Base-by-base conservation (phyloP, 768 basidiomycete species). In the Obba rivulosa region DNA sequence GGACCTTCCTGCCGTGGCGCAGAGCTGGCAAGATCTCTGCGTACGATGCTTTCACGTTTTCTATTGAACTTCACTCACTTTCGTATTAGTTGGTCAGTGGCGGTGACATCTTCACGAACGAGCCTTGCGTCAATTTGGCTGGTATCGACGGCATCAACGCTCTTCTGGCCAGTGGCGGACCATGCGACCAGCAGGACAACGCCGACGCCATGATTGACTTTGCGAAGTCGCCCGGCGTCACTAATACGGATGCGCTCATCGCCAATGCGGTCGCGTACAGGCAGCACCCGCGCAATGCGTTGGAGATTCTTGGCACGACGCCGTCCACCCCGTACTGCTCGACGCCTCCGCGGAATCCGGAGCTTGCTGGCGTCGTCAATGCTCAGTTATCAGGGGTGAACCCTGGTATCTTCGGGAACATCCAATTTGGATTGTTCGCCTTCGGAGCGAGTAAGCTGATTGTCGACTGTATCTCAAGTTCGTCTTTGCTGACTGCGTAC, bases 271-370 rank as follows among this genome's bases (percentile, higher is more conserved):
- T 75, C 31, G 57, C 61, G 18, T 77, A 74, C 57, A 65, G 71
- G n/a, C 50, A 63, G 42, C 69, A 76, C 50, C 61, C 75, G 3
- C 67, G 75, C 35, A 70, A 73, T 47, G 68, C 73, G 0, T 61
- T 74, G n/a, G 58, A 69, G 40, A 64, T 76, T 36, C 62, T 67
- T 25, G 74, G 72, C 16, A 59, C 73, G 28, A 56, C 69, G 35
- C 75, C 74, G 2, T 72, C 73, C 11, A 74, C 70, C n/a, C 66
- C 72, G 14, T 80, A 77, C 64, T 81, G 79, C 62, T 74, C 74
- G 61, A 74, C 67, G 50, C 69, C 74, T 1, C 78, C 78, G 17
- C 70, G 68, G 58, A 79, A 80, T 51, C 17, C 67, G 14, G 67
- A 77, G 52, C 68, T 80, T 17, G 67, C 69, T 45, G 77, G 76